Percentiles rank a stretch among this genome's conserved stretches.
Evolutionary conservation across 257 asterid species (phyloP).

Genomic region (Solanum lycopersicoides): DNA sequence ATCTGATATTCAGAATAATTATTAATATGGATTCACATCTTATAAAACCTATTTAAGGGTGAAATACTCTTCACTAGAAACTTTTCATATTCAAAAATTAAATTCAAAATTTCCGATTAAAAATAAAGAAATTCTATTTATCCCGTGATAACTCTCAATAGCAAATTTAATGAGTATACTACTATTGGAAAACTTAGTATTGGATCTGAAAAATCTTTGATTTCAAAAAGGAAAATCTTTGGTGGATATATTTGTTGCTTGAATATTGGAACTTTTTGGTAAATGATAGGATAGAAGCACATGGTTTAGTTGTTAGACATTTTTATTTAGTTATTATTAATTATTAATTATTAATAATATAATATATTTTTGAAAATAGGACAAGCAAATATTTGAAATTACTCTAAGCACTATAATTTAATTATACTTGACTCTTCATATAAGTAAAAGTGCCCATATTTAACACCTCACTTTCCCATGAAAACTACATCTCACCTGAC

Average conservation of each 20-base stretch:
- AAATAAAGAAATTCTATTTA: background rate
- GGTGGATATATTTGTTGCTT: background rate
- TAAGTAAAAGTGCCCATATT: constrained; percentile 9
- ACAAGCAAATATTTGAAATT: constrained; percentile 4
- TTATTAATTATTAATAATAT: background rate
- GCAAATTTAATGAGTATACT: background rate
- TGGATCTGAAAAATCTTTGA: background rate
- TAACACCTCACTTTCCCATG: constrained; percentile 20
- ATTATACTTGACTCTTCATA: background rate
- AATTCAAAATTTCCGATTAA: background rate
- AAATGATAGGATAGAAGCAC: background rate
- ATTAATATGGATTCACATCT: background rate
- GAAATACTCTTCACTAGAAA: background rate
- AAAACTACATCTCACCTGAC: constrained; percentile 23
- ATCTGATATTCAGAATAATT: background rate
- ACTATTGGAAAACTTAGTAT: background rate
- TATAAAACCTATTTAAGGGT: background rate
- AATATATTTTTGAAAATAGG: background rate
- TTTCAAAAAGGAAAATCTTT: background rate
- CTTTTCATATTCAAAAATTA: background rate
- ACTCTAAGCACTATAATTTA: constrained; percentile 5
- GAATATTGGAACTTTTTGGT: background rate
- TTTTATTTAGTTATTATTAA: background rate
- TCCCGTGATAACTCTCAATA: background rate
- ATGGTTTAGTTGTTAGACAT: background rate